These are phyloP conservation scores for Cordyceps cicadae DNA, from an alignment of 2,329 filamentous ascomycete species.

Conservation along the genomic window DNA sequence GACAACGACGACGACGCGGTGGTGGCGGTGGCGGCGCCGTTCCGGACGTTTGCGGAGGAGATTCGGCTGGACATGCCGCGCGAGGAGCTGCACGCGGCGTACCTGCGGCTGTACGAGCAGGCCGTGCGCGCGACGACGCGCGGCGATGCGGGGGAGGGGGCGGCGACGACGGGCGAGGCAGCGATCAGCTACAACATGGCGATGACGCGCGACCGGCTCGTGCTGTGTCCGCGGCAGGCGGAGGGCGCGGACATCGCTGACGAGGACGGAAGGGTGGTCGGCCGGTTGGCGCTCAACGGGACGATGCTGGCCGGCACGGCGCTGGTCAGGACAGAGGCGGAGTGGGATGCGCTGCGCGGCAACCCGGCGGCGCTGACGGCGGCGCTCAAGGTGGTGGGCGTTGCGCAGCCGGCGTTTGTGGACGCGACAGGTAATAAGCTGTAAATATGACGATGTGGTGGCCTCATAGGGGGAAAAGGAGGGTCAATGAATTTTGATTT, in stretches of 20 bases:
- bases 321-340: slow-evolving; percentile 49
- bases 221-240: slow-evolving; percentile 44
- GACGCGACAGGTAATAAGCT: slow-evolving; percentile 3
- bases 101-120: slow-evolving; percentile 39
- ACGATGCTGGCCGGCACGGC: slow-evolving; percentile 57
- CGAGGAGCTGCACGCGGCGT: slow-evolving; percentile 32
- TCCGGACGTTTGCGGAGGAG: slow-evolving; percentile 34
- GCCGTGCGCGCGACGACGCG: slow-evolving; percentile 32
- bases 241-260: slow-evolving; percentile 36
- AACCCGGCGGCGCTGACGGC: slow-evolving; percentile 20
- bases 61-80: slow-evolving; percentile 28
- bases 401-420: slow-evolving; percentile 16
- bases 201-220: slow-evolving; percentile 46
- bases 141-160: background rate
- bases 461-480: background rate
- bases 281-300: slow-evolving; percentile 47
- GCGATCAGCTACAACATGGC: slow-evolving; percentile 57
- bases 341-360: slow-evolving; percentile 47
- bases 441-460: background rate
- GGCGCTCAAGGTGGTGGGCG: slow-evolving; percentile 23
- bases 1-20: background rate
- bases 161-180: slow-evolving; percentile 33
- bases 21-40: slow-evolving; percentile 29
- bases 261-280: slow-evolving; percentile 28
- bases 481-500: too few species aligned